Conservation (phyloP, 768 basidiomycete species). For the Leccinum rimulosum region DNA sequence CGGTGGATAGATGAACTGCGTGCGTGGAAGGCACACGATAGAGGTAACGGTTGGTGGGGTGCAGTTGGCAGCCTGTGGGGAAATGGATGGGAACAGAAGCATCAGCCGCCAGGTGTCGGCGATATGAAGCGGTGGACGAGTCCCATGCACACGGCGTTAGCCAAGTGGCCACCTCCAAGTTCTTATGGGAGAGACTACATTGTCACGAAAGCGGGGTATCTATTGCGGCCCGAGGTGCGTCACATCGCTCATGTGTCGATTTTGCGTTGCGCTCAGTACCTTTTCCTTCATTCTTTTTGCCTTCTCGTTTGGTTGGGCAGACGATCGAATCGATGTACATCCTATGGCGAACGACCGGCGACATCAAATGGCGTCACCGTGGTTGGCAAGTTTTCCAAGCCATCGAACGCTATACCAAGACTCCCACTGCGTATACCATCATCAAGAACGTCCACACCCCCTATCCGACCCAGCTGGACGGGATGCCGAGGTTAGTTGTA, state of each 20-base stretch:
- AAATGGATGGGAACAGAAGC: conserved; percentile 17
- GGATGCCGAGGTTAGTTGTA: conserved; percentile 66
- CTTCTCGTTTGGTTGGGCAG: conserved; percentile 32
- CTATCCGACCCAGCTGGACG: conserved; percentile 40
- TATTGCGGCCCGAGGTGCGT: conserved; percentile 69
- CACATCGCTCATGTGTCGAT: not conserved
- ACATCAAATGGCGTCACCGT: conserved; percentile 64
- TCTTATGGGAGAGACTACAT: conserved; percentile 52
- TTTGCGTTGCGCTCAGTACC: not conserved
- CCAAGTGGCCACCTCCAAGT: not conserved
- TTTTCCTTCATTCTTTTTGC: no score
- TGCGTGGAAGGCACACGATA: not conserved
- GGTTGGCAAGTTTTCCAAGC: conserved; percentile 72
- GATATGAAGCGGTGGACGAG: conserved; percentile 28
- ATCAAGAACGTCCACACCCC: conserved; percentile 43
- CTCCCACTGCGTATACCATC: conserved; percentile 56
- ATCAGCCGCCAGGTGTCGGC: conserved; percentile 50
- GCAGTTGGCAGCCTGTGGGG: no score
- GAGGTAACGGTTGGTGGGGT: conserved; percentile 36
- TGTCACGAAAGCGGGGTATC: conserved; percentile 44
- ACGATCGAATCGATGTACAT: conserved; percentile 72
- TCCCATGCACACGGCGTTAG: not conserved
- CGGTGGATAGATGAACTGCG: not conserved
- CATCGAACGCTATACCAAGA: conserved; percentile 58
- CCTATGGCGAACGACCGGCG: conserved; percentile 67